Percentiles rank a stretch among this genome's conserved stretches.
Evolutionary conservation across 129 eudicot genomes (phyloP).

Genomic region (Tagetes patula): DNA sequence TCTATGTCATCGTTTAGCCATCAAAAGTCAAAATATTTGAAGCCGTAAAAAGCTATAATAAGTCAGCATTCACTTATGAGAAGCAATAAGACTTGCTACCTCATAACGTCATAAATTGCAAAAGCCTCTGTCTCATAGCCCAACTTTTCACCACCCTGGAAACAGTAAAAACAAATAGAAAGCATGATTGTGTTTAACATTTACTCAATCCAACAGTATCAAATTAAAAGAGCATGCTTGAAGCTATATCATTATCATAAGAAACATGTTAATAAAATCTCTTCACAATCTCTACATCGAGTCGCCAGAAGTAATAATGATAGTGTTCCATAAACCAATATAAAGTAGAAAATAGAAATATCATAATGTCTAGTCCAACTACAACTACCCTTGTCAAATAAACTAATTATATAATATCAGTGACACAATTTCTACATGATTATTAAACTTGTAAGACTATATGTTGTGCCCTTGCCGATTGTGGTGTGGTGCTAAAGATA

Average conservation of each 20-base stretch:
- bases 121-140: slow-evolving; percentile 93
- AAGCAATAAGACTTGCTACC: slow-evolving; percentile 38
- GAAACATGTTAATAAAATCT: background rate
- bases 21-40: background rate
- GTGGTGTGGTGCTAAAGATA: too few species aligned
- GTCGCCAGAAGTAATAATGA: background rate
- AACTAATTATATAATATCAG: background rate
- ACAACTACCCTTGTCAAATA: background rate
- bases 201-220: background rate
- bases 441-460: background rate
- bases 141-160: slow-evolving; percentile 72
- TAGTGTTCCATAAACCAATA: background rate
- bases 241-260: background rate
- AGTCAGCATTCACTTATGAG: slow-evolving; percentile 13
- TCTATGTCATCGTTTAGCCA: background rate
- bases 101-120: slow-evolving; percentile 82
- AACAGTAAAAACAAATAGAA: slow-evolving; percentile 19
- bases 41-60: background rate
- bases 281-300: background rate
- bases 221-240: background rate
- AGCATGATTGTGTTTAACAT: background rate
- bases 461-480: too few species aligned
- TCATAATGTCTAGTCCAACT: background rate
- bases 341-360: background rate
- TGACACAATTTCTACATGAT: background rate